Evolutionary conservation across 139 green algal genomes (phyloP).

Genomic region (Chlorella sorokiniana): DNA sequence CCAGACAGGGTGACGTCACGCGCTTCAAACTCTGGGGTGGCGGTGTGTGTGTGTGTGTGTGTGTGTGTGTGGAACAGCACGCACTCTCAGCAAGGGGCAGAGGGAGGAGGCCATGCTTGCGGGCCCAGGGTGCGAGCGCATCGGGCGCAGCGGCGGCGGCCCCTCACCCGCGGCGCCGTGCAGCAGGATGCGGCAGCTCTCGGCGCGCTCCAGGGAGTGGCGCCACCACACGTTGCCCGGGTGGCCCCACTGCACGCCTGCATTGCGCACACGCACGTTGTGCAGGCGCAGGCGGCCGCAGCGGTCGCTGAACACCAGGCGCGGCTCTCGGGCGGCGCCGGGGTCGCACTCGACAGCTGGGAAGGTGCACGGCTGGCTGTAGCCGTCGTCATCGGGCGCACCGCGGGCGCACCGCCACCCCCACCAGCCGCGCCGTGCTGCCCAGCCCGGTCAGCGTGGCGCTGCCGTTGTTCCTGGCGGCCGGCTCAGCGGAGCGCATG

Average conservation of each 20-base stretch:
- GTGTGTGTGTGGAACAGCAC: not conserved
- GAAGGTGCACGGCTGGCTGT: slow-evolving; percentile 27
- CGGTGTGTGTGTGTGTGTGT: not conserved
- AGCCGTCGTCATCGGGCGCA: not conserved
- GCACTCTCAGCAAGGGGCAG: too few species aligned
- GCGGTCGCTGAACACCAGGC: slow-evolving; percentile 57
- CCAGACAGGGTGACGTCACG: slow-evolving; percentile 56
- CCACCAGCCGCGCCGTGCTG: too few species aligned
- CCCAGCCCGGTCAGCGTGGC: not conserved
- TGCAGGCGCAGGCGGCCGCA: slow-evolving; percentile 77
- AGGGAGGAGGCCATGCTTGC: not conserved
- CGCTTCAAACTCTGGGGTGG: slow-evolving; percentile 93
- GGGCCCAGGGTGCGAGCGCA: not conserved
- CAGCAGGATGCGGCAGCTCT: slow-evolving; percentile 77
- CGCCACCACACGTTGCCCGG: slow-evolving; percentile 83
- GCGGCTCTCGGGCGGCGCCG: not conserved
- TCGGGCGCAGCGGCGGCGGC: not conserved
- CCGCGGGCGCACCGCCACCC: too few species aligned
- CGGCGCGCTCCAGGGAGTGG: slow-evolving; percentile 69
- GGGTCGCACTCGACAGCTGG: not conserved
- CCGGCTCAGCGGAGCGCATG: not conserved
- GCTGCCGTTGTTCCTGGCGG: not conserved
- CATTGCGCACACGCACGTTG: slow-evolving; percentile 85
- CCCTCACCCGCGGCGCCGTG: slow-evolving; percentile 53
- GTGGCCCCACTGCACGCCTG: slow-evolving; percentile 83